Percentiles rank a stretch among this genome's conserved stretches.
Conservation (phyloP, 2,329 filamentous ascomycete species). For the Ascochyta pisi region DNA sequence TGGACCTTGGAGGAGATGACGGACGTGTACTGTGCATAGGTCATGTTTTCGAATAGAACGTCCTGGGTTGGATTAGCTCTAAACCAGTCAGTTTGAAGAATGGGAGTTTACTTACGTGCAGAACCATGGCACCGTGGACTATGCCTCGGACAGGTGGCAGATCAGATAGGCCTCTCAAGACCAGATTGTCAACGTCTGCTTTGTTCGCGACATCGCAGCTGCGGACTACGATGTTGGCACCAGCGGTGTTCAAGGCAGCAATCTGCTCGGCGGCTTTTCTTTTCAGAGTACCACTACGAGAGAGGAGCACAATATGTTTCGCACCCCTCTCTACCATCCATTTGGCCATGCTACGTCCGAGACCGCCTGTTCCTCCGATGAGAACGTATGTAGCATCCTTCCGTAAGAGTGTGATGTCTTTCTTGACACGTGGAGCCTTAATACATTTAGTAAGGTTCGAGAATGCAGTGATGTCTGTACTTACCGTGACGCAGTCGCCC, state of each 20-base stretch:
- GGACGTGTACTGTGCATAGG: constrained; percentile 16
- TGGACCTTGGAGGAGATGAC: constrained; percentile 25
- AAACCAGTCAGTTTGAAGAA: too few relatives aligned
- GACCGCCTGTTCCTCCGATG: constrained; percentile 36
- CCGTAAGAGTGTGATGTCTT: constrained; percentile 8
- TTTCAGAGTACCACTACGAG: constrained; percentile 23
- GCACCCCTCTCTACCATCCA: constrained; percentile 39
- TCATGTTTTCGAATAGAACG: constrained; percentile 16
- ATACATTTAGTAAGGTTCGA: not conserved
- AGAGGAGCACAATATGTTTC: constrained; percentile 31
- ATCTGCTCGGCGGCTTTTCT: constrained; percentile 22
- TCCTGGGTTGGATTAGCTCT: not conserved
- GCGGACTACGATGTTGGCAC: constrained; percentile 23
- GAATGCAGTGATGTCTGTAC: not conserved
- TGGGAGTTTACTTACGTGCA: constrained; percentile 16
- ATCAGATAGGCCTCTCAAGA: constrained; percentile 11
- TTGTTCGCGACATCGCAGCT: constrained; percentile 28
- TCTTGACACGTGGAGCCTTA: constrained; percentile 23
- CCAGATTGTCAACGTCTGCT: constrained; percentile 17
- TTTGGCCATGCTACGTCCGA: constrained; percentile 35
- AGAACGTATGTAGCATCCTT: constrained; percentile 37
- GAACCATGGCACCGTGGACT: constrained; percentile 26
- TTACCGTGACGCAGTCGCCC: constrained; percentile 32
- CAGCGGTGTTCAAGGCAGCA: constrained; percentile 19
- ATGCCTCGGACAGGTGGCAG: constrained; percentile 26